Evolutionary conservation across 2,329 filamentous ascomycete species (phyloP), one percentile per base, ranked within the genome.

Genomic region (Sphaerulina vaccinii): DNA sequence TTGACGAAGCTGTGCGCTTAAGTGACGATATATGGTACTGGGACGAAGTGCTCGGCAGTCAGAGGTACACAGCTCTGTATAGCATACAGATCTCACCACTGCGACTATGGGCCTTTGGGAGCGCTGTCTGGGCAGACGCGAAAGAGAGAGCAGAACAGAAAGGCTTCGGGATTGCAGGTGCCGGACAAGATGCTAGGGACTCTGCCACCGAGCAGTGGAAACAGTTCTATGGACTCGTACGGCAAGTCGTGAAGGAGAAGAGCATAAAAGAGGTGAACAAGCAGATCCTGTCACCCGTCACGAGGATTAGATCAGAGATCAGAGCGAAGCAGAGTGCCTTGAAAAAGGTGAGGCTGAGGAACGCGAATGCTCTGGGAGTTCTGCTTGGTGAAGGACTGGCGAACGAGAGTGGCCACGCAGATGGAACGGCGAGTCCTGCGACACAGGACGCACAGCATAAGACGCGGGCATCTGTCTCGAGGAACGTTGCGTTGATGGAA

Each of bases 1-100:
- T 96, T 9, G 86, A 92, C 49, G 87, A 93, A 62, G 95, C 90
- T 9, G 84, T 92, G 9, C 86, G 86, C 0, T 72, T 99, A 15
- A 88, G 84, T 62, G 85, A 96, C 59, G 90, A 96, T 61, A 85
- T 96, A 19, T 91, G 87, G 83, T 97, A 97, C 69, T 99, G 93
- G 93, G 89, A 96, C 65, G 87, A 93, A 60, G 81, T 96, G 1
- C 73, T 96, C 23, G 82, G 83, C 8, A 95, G 89, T 0, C 86
- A 89, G 61, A 79, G 83, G 42, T 88, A 86, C 64, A 91, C 88
- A 58, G 86, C 84, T 24, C 68, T 96, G 3, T 96, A 96, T 70
- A 86, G 88, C 11, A 73, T 95, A 7, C 93, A 99, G 70, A 96
- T 86, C 0, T 89, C 86, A 0, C 93, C 93, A 0, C 63, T 85